A percentile compares a stretch with the other conserved stretches of the same genome.
These are phyloP conservation scores for Whalleya microplaca DNA, from an alignment of 2,329 filamentous ascomycete species.

Conservation along the genomic window DNA sequence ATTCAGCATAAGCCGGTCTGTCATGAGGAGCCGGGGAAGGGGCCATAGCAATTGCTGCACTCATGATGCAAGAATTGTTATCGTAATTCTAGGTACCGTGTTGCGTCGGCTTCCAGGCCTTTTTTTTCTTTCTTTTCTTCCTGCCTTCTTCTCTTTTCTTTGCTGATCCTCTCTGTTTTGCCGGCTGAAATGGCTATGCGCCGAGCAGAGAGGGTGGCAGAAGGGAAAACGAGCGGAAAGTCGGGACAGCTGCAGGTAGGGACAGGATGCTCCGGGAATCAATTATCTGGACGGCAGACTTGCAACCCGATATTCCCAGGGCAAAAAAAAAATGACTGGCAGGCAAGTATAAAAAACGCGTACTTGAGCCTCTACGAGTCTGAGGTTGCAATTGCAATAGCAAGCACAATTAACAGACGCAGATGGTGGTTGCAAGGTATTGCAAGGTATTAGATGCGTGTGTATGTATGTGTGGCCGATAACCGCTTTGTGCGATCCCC, in stretches of 20 bases:
- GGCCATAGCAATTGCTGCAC: conserved; percentile 70
- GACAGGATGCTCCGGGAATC: conserved; percentile 22
- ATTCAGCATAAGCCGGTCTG: conserved; percentile 56
- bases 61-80: conserved; percentile 54
- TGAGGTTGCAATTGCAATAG: not conserved
- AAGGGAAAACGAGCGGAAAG: conserved; percentile 26
- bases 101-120: conserved; percentile 19
- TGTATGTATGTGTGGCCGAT: conserved; percentile 20
- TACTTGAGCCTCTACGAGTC: not conserved
- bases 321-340: not conserved
- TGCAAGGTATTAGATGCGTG: conserved; percentile 26
- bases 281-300: not conserved
- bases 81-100: conserved; percentile 25
- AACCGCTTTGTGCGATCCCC: conserved; percentile 10
- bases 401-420: not conserved
- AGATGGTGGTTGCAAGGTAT: conserved; percentile 23
- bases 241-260: conserved; percentile 29
- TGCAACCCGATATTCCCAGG: not conserved
- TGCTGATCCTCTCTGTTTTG: conserved; percentile 33
- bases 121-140: no score
- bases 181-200: conserved; percentile 36
- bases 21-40: conserved; percentile 70
- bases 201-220: conserved; percentile 29
- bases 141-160: no score
- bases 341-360: not conserved